Evolutionary conservation across 2,329 filamentous ascomycete genomes (phyloP), one percentile per base, ranked within the genome.

Genomic region (Paraphaeosphaeria sporulosa): DNA sequence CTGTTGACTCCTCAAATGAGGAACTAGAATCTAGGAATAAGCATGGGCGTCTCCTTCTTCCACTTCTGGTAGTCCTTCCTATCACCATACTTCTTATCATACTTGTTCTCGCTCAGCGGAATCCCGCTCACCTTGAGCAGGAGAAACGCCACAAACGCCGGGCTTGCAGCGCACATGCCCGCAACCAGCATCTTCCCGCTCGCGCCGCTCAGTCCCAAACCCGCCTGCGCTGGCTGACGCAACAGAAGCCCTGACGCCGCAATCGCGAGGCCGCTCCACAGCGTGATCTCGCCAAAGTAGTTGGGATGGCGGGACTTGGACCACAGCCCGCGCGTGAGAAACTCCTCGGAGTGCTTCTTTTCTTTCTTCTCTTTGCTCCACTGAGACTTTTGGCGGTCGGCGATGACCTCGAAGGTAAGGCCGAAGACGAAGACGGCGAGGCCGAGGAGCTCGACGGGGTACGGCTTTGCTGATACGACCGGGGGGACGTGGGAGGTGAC

Each of bases 261-360:
- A 5, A 86, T 84, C 0, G 89, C 87, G 59, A 91, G 85, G 1
- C 89, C 89, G 0, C 85, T 87, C 89, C 89, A 92, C 34, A 92
- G 79, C 12, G 86, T 89, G 30, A 82, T 83, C 74, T 91, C 89
- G n/a, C 89, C 89, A 72, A 91, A 90, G 78, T 91, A 91, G 70
- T 91, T 90, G 0, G 89, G 89, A 75, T 90, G 87, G 61, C 87
- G 78, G 50, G 82, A 85, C 70, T 84, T 83, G 6, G 81, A 79
- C 85, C 88, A 91, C 38, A 91, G 69, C 0, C 89, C 89, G 1
- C 79, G 74, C 0, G 87, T 89, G 63, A 91, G 71, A 68, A 91
- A 91, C 48, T 87, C 83, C 75, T 91, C 88, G 25, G 85, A 84
- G 62, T 92, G 89, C 68, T 85, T 81, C 82, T 91, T 91, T 49